Evolutionary conservation across 1,284 basidiomycete genomes (phyloP).

Genomic region (Trichosporon ovoides): DNA sequence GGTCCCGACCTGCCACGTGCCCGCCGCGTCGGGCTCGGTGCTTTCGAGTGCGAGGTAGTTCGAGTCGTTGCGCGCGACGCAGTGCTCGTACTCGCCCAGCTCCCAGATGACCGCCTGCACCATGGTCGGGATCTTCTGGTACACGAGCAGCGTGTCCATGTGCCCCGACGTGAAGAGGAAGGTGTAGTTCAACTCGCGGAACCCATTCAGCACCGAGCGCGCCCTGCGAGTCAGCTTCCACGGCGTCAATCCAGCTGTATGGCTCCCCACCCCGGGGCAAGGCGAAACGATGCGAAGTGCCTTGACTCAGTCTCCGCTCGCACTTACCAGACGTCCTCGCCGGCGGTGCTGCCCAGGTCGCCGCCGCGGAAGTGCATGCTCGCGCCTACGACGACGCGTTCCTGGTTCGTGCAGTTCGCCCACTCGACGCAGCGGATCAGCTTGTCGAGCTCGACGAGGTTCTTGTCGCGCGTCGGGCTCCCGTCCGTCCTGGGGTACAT

Average conservation of each 20-base stretch:
- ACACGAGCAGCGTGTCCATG: conserved; percentile 34
- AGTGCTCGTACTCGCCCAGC: conserved; percentile 15
- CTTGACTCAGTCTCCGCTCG: not conserved
- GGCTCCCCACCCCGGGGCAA: too few species aligned
- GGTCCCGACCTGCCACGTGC: conserved; percentile 14
- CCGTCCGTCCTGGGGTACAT: conserved; percentile 9
- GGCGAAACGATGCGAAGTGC: too few species aligned
- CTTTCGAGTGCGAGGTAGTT: conserved; percentile 17
- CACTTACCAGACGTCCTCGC: conserved; percentile 25
- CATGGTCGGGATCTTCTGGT: conserved; percentile 33
- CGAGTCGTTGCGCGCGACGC: conserved; percentile 21
- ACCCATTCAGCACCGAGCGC: conserved; percentile 25
- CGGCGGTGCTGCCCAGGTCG: conserved; percentile 7
- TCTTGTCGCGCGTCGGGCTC: not conserved
- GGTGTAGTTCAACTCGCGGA: conserved; percentile 33
- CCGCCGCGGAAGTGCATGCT: conserved; percentile 29
- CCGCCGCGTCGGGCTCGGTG: conserved; percentile 8
- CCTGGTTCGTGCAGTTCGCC: conserved; percentile 25
- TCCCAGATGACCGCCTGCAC: conserved; percentile 34
- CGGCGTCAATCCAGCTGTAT: not conserved
- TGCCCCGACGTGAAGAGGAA: conserved; percentile 28
- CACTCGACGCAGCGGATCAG: conserved; percentile 23
- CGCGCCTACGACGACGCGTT: conserved; percentile 28
- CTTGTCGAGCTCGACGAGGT: conserved; percentile 15
- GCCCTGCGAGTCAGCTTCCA: conserved; percentile 10